Evolutionary conservation across 805 yeast genomes (phyloP).

Genomic region (Schizosaccharomyces japonicus): DNA sequence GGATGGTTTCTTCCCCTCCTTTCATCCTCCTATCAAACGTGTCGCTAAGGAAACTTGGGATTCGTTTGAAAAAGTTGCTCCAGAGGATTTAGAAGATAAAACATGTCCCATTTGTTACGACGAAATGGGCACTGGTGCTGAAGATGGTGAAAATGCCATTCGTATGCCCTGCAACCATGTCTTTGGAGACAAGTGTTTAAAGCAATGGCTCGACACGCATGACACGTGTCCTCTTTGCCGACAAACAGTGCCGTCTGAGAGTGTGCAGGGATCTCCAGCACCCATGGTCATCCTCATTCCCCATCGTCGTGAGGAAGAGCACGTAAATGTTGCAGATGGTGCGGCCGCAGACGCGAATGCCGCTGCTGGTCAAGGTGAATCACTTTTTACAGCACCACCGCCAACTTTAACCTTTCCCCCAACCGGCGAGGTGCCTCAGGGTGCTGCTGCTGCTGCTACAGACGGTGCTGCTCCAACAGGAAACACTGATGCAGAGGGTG

Average conservation of each 20-base stretch:
- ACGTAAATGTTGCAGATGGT: no score
- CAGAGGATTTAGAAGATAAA: slow-evolving; percentile 13
- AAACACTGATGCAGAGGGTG: no score
- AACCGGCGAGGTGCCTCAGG: no score
- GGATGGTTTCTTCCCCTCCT: not conserved
- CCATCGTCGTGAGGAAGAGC: no score
- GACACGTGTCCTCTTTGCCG: slow-evolving; percentile 78
- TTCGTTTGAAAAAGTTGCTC: not conserved
- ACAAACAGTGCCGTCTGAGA: not conserved
- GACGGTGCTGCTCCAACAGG: no score
- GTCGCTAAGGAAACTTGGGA: not conserved
- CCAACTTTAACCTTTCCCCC: no score
- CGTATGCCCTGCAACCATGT: slow-evolving; percentile 65
- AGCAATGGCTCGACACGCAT: slow-evolving; percentile 56
- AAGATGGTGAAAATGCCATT: slow-evolving; percentile 29
- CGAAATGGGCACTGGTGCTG: slow-evolving; percentile 12
- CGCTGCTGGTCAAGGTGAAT: no score
- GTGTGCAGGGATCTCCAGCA: not conserved
- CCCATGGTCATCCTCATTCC: not conserved
- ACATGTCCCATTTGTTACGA: slow-evolving; percentile 25
- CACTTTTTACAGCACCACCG: no score
- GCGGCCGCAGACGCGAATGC: no score
- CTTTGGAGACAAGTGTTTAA: slow-evolving; percentile 68
- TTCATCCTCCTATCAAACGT: not conserved
- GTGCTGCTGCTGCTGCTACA: no score